Evolutionary conservation across 2,329 filamentous ascomycete species (phyloP).

Genomic region (Aspergillus cejpii): DNA sequence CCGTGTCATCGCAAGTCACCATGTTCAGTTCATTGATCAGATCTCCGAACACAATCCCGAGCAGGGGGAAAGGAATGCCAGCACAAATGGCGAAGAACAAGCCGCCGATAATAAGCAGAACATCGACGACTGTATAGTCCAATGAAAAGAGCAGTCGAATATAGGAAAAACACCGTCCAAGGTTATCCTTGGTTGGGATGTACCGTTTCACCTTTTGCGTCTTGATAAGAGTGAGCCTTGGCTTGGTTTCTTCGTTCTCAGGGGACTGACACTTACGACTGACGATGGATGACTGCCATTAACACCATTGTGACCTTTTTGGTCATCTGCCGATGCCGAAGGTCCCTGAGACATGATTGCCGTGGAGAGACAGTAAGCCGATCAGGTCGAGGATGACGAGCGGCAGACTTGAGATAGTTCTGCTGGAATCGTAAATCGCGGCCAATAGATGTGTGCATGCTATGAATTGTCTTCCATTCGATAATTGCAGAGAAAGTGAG

Average conservation of each 20-base stretch:
- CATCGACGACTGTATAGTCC: conserved; percentile 24
- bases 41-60: conserved; percentile 38
- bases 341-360: conserved; percentile 7
- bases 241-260: background rate
- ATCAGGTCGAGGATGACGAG: background rate
- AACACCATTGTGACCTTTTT: conserved; percentile 1
- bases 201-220: conserved; percentile 12
- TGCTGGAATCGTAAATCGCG: background rate
- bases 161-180: conserved; percentile 19
- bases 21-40: conserved; percentile 37
- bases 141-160: conserved; percentile 23
- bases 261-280: background rate
- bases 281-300: background rate
- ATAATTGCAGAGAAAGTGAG: background rate
- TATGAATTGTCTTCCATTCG: background rate
- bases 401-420: background rate
- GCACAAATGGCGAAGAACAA: conserved; percentile 30
- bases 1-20: conserved; percentile 20
- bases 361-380: background rate
- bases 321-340: background rate
- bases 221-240: conserved; percentile 2
- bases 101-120: conserved; percentile 24
- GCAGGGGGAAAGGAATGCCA: conserved; percentile 35
- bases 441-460: background rate
- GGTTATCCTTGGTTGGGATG: conserved; percentile 17